A percentile compares a stretch with the other conserved stretches of the same genome.
phyloP scores from a whole-genome alignment of 108 stramenopile species.

The Cyclotella choctawhatcheeana region DNA sequence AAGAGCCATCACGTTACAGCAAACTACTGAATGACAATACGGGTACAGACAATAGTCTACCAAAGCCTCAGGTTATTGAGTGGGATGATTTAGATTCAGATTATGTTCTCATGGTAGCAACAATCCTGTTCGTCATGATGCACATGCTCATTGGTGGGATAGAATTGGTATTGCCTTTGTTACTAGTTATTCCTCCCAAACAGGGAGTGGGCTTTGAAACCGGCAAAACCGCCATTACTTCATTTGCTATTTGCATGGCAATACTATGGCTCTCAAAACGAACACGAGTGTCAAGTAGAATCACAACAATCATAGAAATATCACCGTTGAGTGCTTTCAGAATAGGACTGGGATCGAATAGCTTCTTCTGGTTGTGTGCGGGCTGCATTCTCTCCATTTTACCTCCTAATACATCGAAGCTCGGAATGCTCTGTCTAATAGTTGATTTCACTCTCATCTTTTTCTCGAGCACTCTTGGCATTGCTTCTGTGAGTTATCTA shows the following conservation, averaged over 20 bases:
- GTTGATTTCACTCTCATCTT: constrained; percentile 12
- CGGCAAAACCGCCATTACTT: constrained; percentile 35
- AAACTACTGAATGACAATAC: neutral
- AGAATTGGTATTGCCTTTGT: constrained; percentile 52
- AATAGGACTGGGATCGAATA: constrained; percentile 43
- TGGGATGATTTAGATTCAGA: constrained; percentile 36
- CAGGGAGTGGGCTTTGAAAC: constrained; percentile 54
- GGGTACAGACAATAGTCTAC: neutral
- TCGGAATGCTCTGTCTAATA: constrained; percentile 22
- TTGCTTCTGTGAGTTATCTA: constrained; percentile 19
- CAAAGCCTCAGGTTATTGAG: constrained; percentile 5
- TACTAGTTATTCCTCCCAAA: constrained; percentile 43
- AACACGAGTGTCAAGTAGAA: constrained; percentile 34
- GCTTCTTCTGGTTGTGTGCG: constrained; percentile 18
- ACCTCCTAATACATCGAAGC: constrained; percentile 13
- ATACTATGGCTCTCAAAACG: constrained; percentile 37
- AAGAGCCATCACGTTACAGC: neutral
- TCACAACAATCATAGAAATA: constrained; percentile 34
- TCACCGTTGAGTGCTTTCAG: constrained; percentile 50
- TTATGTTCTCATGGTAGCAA: constrained; percentile 30
- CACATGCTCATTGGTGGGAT: constrained; percentile 37
- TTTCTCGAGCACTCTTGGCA: constrained; percentile 2
- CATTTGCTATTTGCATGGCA: constrained; percentile 45
- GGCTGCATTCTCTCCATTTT: constrained; percentile 14
- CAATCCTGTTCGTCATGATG: constrained; percentile 12